Base-by-base conservation (phyloP, 1,284 basidiomycete genomes). In the Tilletia horrida region DNA sequence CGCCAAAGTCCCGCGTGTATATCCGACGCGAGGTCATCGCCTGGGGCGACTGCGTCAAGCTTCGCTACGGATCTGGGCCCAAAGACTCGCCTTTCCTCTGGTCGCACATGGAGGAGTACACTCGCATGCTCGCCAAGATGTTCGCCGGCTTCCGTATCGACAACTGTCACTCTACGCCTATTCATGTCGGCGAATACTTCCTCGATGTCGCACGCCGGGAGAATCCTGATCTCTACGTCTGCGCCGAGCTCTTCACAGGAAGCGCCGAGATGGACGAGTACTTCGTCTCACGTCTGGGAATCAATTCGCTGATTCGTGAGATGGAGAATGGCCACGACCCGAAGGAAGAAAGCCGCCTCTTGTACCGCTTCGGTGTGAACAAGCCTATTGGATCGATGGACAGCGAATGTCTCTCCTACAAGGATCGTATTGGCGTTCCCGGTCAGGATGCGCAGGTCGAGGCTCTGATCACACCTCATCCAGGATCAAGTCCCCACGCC, bases 111-210 rank as follows among this genome's bases (percentile, higher is more conserved):
- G 89, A 87, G n/a, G 69, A 72, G 29, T 78, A 79, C 67, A 91
- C 93, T 68, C 87, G 85, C 85, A 21, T 88, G 93, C 55, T 73
- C 4, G 95, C 95, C 0, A 84, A 84, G 48, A 87, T 87, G 9
- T 98, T 97, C 80, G 90, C 96, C 71, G 95, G 95, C 7, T 96
- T 98, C 86, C 88, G 96, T 27, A 90, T 98, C 76, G 95, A 98
- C 83, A 98, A 98, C 82, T 96, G 93, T 76, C 95, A 98, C 83
- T 97, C 95, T 16, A 98, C 95, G 0, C 96, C 95, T 6, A 84
- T 97, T 59, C 89, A 92, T 73, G 93, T 97, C 21, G 95, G 94
- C n/a, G 89, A 90, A 16, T 85, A 87, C 66, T 89, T 98, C 84
- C 88, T 98, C 40, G 96, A 98, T 79, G 89, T 90, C 9, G 95